Evolutionary conservation across 768 basidiomycete genomes (phyloP), one percentile per base, ranked within the genome.

Genomic region (Russula virescens): DNA sequence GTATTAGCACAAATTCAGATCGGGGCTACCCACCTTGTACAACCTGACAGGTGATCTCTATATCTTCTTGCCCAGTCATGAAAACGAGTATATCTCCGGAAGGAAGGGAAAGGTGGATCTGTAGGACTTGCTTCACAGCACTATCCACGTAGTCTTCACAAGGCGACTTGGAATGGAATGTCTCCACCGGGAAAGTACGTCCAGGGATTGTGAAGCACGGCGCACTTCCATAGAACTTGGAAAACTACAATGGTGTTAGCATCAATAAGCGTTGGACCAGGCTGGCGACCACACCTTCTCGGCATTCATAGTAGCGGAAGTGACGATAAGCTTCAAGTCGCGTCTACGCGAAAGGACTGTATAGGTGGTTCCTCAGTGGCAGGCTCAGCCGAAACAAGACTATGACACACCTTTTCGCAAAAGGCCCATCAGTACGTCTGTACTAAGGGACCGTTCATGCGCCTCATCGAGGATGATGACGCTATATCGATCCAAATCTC

Each of bases 51-150:
- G 94, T 98, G 34, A 93, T 83, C 75, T 98, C 96, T 63, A 99
- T 99, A 73, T 99, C 96, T 75, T 98, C 97, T 76, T 98, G 97
- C 42, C 97, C 97, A 28, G 97, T 99, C 96, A 98, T 98, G 75
- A 99, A 99, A 26, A 98, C 94, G 46, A 99, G 79, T 55, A 98
- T 91, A 75, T 99, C 97, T 16, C 97, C 97, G 0, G 86, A 84
- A 23, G 96, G 94, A 19, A 89, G 81, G 2, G 96, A 94, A 45
- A 98, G 79, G 72, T 99, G 96, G 48, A 99, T 98, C 71, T 96
- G 92, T 31, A 98, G 81, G 18, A 98, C 91, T 75, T 99, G 96
- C 77, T 98, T 99, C 68, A 99, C 97, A 1, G 97, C 89, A 64
- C 91, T 86, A 72, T 99, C 97, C 60, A 99, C 97, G 71, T 99